These are phyloP conservation scores for Ilex asprella DNA, from an alignment of 257 asterid genomes.

Conservation along the genomic window DNA sequence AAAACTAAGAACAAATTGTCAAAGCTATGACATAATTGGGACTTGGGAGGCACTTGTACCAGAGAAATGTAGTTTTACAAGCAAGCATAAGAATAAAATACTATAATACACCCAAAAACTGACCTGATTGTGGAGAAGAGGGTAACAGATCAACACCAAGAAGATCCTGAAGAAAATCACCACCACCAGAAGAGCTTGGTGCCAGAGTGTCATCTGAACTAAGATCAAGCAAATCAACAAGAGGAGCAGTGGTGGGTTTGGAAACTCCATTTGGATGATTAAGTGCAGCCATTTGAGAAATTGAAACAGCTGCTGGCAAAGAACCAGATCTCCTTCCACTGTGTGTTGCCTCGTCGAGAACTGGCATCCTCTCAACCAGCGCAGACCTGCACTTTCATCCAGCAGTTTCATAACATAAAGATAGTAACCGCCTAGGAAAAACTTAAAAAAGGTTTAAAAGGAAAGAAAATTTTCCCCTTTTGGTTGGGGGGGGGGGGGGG, in stretches of 20 bases:
- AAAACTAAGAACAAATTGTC: too few species aligned
- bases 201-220: slow-evolving; percentile 62
- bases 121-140: slow-evolving; percentile 56
- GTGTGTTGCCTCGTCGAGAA: slow-evolving; percentile 82
- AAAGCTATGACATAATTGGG: neutral
- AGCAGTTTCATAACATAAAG: slow-evolving; percentile 13
- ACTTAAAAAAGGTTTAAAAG: slow-evolving; percentile 2
- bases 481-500: too few species aligned
- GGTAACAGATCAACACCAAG: slow-evolving; percentile 70
- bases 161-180: slow-evolving; percentile 87
- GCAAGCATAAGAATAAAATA: slow-evolving; percentile 4
- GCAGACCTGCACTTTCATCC: slow-evolving; percentile 50
- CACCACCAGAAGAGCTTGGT: slow-evolving; percentile 76
- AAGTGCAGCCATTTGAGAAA: slow-evolving; percentile 63
- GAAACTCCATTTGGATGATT: slow-evolving; percentile 81
- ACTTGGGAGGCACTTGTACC: too few species aligned
- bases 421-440: slow-evolving; percentile 1
- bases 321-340: slow-evolving; percentile 84
- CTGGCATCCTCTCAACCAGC: slow-evolving; percentile 94
- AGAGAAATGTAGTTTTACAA: slow-evolving; percentile 3
- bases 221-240: slow-evolving; percentile 85
- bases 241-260: slow-evolving; percentile 62
- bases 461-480: neutral
- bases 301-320: slow-evolving; percentile 59
- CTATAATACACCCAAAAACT: neutral